Base-by-base conservation (phyloP, 2,329 filamentous ascomycete genomes). In the Hymenoscyphus fraxineus region DNA sequence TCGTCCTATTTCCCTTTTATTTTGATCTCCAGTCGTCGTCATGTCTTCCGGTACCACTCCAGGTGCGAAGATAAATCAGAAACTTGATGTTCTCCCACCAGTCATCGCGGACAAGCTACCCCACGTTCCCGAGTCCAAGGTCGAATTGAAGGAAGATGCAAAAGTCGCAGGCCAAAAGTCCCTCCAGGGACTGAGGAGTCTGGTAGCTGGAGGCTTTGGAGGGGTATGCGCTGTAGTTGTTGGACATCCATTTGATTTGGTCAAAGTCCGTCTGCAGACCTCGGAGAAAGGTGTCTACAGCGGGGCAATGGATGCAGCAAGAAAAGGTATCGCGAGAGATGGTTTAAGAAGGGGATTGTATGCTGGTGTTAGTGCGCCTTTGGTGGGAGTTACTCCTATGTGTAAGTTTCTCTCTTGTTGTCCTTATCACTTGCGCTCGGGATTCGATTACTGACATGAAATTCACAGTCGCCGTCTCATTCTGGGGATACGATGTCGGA, bases 381-480 rank as follows among this genome's bases (percentile, higher is more conserved):
- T 99, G 67, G 91, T 97, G 10, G 95, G 95, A 62, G 95, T 99
- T 16, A 99, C 95, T 67, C 95, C 95, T 63, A 99, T 99, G 95
- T 99, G 93, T 97, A 85, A 80, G 93, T 86, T 47, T 47, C 12
- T 58, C 19, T 55, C 12, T 7, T 22, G n/a, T 54, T 54, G 22
- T 19, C 13, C 19, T 54, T 27, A 47, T 27, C 44, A 10, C 35
- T 35, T 51, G 44, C 44, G 44, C n/a, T 54, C 13, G n/a, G 7
- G 47, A 4, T 54, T 27, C 5, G 12, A 7, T 54, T 1, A 32
- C 22, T 19, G 15, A 35, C 54, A 32, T 27, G 3, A n/a, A 9
- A 16, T n/a, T 1, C 22, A 56, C 16, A 90, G 87, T 90, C 77
- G 87, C 87, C 75, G 87, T 90, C 69, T 88, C 83, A 65, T 86